A percentile compares a stretch with the other conserved stretches of the same genome.
Conservation (phyloP, 257 asterid genomes). For the Solanum chmielewskii region DNA sequence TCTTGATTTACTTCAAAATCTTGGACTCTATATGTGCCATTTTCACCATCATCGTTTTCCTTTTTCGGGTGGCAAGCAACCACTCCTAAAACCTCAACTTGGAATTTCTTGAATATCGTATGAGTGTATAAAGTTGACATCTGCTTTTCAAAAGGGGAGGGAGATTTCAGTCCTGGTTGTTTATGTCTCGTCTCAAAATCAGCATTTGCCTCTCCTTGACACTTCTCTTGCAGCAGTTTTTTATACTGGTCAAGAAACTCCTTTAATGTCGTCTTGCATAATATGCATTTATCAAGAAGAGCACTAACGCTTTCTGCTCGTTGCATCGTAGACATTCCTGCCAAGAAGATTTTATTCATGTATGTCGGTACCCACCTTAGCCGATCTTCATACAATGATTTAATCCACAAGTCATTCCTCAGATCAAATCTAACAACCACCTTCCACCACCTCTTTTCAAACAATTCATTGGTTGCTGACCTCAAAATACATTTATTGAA, state of each 20-base stretch:
- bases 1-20: slow-evolving; percentile 32
- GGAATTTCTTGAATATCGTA: slow-evolving; percentile 43
- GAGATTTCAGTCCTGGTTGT: slow-evolving; percentile 32
- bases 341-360: slow-evolving; percentile 28
- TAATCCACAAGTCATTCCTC: slow-evolving; percentile 28
- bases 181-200: slow-evolving; percentile 27
- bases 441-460: slow-evolving; percentile 38
- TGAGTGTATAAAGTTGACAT: slow-evolving; percentile 36
- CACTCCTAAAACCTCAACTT: slow-evolving; percentile 48
- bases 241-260: slow-evolving; percentile 29
- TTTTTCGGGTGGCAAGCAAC: slow-evolving; percentile 48
- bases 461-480: slow-evolving; percentile 31
- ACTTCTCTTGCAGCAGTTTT: slow-evolving; percentile 24
- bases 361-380: slow-evolving; percentile 32
- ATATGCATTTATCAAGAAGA: slow-evolving; percentile 24
- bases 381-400: slow-evolving; percentile 35
- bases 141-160: slow-evolving; percentile 46
- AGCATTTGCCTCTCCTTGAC: slow-evolving; percentile 37
- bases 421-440: slow-evolving; percentile 27
- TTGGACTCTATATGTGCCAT: slow-evolving; percentile 26
- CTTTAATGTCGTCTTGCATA: slow-evolving; percentile 24
- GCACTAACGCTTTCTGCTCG: slow-evolving; percentile 18
- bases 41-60: slow-evolving; percentile 17
- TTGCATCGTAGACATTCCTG: slow-evolving; percentile 29
- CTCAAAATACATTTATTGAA: slow-evolving; percentile 35